Percentiles rank a stretch among this genome's conserved stretches.
Conservation (phyloP, 805 yeast genomes). For the Scheffersomyces spartinae region DNA sequence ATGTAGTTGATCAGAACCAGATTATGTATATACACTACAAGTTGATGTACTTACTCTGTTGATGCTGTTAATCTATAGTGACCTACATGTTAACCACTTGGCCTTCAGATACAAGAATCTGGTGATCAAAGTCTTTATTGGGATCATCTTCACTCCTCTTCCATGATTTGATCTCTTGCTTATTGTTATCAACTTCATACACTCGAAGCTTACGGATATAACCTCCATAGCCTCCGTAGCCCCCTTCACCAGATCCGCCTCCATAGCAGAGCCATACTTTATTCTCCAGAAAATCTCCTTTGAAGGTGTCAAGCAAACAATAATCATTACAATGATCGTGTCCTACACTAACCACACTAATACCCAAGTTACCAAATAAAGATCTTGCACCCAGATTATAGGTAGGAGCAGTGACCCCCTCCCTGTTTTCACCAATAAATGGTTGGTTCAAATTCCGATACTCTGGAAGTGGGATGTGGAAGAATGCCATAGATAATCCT, state of each 20-base stretch:
- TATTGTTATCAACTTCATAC: constrained; percentile 49
- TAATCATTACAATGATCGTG: constrained; percentile 96
- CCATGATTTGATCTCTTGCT: constrained; percentile 49
- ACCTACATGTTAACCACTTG: constrained; percentile 16
- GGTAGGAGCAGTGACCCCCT: constrained; percentile 69
- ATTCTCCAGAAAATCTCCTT: constrained; percentile 17
- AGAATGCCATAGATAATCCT: constrained; percentile 70
- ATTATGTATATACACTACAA: no score
- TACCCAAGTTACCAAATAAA: constrained; percentile 52
- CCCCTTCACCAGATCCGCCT: constrained; percentile 92
- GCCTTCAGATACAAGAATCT: constrained; percentile 37
- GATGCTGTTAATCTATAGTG: no score
- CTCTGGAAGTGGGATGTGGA: constrained; percentile 92
- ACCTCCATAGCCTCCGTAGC: constrained; percentile 89
- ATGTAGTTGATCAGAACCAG: no score
- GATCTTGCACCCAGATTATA: constrained; percentile 58
- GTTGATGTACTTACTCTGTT: no score
- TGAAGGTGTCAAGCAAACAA: constrained; percentile 48
- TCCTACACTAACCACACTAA: constrained; percentile 69
- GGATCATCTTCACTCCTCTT: constrained; percentile 57
- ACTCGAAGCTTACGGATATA: constrained; percentile 70
- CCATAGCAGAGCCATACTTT: constrained; percentile 84
- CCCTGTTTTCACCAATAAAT: constrained; percentile 54
- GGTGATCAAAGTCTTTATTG: constrained; percentile 35
- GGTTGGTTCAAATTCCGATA: constrained; percentile 39